Percentiles rank a stretch among this genome's conserved stretches.
phyloP scores from a whole-genome alignment of 2,329 filamentous ascomycete genomes.

The Trichoderma afroharzianum region DNA sequence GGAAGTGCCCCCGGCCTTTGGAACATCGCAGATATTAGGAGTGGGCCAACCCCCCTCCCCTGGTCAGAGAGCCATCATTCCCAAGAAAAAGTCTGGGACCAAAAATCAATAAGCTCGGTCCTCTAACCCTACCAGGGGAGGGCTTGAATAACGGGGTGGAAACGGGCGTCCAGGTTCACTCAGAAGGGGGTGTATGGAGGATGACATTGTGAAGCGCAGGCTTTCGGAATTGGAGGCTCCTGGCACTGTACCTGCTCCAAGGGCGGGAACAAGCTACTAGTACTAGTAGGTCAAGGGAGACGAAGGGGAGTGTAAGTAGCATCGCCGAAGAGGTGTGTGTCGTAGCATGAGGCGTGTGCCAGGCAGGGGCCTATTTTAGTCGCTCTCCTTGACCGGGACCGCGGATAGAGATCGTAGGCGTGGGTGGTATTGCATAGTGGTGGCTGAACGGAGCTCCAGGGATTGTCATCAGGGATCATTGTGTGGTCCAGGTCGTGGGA shows the following conservation, averaged over 20 bases:
- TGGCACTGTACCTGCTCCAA: background rate
- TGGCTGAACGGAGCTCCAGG: conserved; percentile 25
- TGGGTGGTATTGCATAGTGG: conserved; percentile 18
- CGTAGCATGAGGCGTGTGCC: conserved; percentile 2
- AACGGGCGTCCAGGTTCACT: conserved; percentile 6
- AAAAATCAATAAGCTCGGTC: conserved; percentile 11
- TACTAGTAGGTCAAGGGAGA: background rate
- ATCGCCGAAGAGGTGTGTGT: background rate
- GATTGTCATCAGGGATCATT: conserved; percentile 26
- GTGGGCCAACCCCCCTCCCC: conserved; percentile 19
- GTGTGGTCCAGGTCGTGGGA: conserved; percentile 22
- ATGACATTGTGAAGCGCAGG: background rate
- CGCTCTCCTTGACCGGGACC: conserved; percentile 19
- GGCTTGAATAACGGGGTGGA: background rate
- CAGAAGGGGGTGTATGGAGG: conserved; percentile 5
- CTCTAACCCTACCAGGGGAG: conserved; percentile 5
- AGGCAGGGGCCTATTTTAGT: conserved; percentile 8
- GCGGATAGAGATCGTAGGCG: conserved; percentile 22
- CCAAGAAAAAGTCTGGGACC: conserved; percentile 9
- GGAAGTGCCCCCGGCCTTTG: conserved; percentile 10
- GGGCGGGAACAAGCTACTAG: background rate
- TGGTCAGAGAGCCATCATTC: conserved; percentile 12
- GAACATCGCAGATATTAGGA: conserved; percentile 22
- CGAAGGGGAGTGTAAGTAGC: background rate
- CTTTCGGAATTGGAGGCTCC: background rate